Base-by-base conservation (phyloP, 495 filamentous ascomycete genomes). In the Chaetomium tenue region DNA sequence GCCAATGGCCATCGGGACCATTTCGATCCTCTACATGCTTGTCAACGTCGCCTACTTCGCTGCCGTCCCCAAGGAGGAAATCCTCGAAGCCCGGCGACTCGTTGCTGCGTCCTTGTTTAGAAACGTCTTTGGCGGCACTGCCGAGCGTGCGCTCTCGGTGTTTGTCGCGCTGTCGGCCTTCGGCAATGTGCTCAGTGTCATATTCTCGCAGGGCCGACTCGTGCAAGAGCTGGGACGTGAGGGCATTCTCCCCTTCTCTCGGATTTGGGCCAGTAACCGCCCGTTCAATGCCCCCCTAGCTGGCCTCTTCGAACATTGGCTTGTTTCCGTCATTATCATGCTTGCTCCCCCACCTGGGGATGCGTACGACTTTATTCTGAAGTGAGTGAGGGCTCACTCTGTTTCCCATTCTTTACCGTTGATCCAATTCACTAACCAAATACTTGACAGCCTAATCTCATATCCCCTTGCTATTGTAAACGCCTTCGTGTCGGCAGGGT, bases 41-140 rank as follows among this genome's bases (percentile, higher is more conserved):
- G 84, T 82, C 68, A 90, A 91, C 74, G 83, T 91, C 55, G 87
- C 88, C 61, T 91, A 90, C 72, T 89, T 90, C 64, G 86, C 85
- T 5, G 88, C 85, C 0, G 86, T 90, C 7, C 80, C 86, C 23
- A 86, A 85, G 64, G 79, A 83, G 20, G 85, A 89, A 54, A 83
- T 90, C 67, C 74, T 86, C 11, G 76, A 76, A 5, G 85, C 84
- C 0, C 84, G 83, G 23, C 79, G 82, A 18, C 81, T 88, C 12
- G 82, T 89, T 22, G 88, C 87, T 3, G 87, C 85, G 0, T 68
- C 81, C 0, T 84, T 91, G 73, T 89, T 90, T 74, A 74, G 82
- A 23, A 89, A 90, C 63, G 82, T 90, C 55, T 88, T 89, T 64
- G 87, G 88, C 13, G 73, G 77, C 33, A 76, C 75, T 6, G 80